Percentiles rank a stretch among this genome's conserved stretches.
These are phyloP conservation scores for Chaetomium sp. DNA, from an alignment of 2,329 filamentous ascomycete genomes.

Conservation along the genomic window DNA sequence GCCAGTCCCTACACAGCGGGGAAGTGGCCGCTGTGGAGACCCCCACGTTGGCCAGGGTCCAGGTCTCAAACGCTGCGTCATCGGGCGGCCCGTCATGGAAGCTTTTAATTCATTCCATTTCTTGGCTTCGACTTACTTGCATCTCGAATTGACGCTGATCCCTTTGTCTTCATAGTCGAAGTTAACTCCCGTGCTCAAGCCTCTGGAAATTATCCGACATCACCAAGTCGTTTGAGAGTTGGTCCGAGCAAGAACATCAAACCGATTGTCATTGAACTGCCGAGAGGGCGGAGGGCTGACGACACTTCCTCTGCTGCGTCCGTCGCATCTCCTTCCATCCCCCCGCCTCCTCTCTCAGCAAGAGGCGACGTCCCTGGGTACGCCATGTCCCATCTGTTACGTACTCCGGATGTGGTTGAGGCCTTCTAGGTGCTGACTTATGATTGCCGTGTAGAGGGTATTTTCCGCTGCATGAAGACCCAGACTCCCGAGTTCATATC, in stretches of 20 bases:
- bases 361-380: conserved; percentile 63
- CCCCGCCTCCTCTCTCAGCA: conserved; percentile 56
- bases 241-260: conserved; percentile 42
- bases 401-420: background rate
- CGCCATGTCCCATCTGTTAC: conserved; percentile 33
- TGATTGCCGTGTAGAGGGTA: conserved; percentile 52
- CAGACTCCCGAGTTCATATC: conserved; percentile 48
- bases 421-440: background rate
- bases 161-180: conserved; percentile 15
- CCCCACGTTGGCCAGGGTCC: background rate
- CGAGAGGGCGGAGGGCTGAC: conserved; percentile 44
- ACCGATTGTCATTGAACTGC: conserved; percentile 58
- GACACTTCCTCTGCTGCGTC: conserved; percentile 35
- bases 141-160: background rate
- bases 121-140: background rate
- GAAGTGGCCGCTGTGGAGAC: background rate
- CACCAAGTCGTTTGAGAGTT: conserved; percentile 26
- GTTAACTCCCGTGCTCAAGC: conserved; percentile 1
- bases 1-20: background rate
- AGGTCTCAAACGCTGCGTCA: conserved; percentile 22
- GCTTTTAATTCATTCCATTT: background rate
- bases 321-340: conserved; percentile 45
- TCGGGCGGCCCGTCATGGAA: conserved; percentile 9
- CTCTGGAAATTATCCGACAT: background rate
- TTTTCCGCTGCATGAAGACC: conserved; percentile 62